These are phyloP conservation scores for Trametes elegans DNA, from an alignment of 768 basidiomycete genomes.

Conservation along the genomic window DNA sequence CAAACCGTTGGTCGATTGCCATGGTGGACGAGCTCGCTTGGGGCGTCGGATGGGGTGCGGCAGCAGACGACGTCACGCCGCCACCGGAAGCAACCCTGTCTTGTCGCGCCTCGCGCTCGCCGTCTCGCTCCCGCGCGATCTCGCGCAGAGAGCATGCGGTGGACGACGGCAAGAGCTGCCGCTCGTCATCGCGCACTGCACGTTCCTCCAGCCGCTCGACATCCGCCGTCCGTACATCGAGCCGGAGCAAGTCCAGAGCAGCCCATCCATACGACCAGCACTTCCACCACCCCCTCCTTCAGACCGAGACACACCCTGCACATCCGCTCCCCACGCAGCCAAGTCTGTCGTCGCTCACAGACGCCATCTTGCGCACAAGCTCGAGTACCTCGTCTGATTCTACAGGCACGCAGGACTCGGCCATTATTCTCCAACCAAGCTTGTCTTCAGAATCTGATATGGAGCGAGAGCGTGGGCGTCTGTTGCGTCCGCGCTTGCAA, in stretches of 20 bases:
- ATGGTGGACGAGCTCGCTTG: slow-evolving; percentile 80
- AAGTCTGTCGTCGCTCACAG: slow-evolving; percentile 23
- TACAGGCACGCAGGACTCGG: slow-evolving; percentile 12
- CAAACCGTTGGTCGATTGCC: slow-evolving; percentile 73
- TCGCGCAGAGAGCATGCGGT: not conserved
- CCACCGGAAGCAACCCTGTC: slow-evolving; percentile 23
- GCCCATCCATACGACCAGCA: slow-evolving; percentile 26
- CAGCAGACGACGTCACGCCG: slow-evolving; percentile 37
- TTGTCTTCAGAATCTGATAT: slow-evolving; percentile 5
- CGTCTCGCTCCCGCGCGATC: slow-evolving; percentile 8
- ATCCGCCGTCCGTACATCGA: slow-evolving; percentile 36
- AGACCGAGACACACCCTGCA: slow-evolving; percentile 6
- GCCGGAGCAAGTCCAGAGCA: slow-evolving; percentile 42
- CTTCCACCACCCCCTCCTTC: slow-evolving; percentile 19
- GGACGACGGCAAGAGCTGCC: slow-evolving; percentile 29
- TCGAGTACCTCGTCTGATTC: slow-evolving; percentile 23
- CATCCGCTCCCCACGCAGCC: slow-evolving; percentile 20
- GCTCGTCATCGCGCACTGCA: slow-evolving; percentile 53
- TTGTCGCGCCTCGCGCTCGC: slow-evolving; percentile 17
- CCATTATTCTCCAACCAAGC: slow-evolving; percentile 13
- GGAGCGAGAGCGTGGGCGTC: slow-evolving; percentile 20
- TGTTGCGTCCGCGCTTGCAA: slow-evolving; percentile 6
- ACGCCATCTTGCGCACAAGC: slow-evolving; percentile 27
- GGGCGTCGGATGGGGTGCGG: slow-evolving; percentile 70
- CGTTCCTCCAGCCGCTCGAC: slow-evolving; percentile 38